Conservation (phyloP, 2,329 filamentous ascomycete genomes). For the Fusarium tanahbumbuense region DNA sequence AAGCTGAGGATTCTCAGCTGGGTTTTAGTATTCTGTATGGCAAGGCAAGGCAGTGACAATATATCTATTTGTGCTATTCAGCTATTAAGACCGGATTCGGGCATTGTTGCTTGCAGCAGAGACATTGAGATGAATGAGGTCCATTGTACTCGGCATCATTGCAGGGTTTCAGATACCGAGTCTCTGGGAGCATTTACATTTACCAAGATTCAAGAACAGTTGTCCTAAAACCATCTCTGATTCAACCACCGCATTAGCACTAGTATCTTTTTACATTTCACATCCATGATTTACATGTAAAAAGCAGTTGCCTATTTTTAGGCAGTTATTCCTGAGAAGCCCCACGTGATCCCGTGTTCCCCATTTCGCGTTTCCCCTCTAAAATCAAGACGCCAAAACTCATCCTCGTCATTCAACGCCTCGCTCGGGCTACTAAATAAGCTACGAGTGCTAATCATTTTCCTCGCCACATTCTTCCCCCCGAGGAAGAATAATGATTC, state of each 20-base stretch:
- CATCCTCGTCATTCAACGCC: constrained; percentile 10
- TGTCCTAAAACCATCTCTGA: background rate
- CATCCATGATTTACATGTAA: background rate
- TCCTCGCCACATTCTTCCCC: constrained; percentile 6
- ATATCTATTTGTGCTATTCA: background rate
- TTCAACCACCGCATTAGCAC: constrained; percentile 2
- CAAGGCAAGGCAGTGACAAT: background rate
- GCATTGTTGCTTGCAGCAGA: constrained; percentile 22
- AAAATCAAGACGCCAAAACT: constrained; percentile 11
- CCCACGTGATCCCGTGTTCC: constrained; percentile 45
- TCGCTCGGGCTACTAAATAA: constrained; percentile 9
- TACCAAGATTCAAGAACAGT: background rate
- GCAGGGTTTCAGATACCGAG: background rate
- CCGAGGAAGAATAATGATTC: constrained; percentile 39
- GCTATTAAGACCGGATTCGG: background rate
- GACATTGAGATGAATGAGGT: constrained; percentile 2
- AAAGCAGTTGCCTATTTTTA: background rate
- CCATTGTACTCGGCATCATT: background rate
- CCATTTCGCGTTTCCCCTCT: constrained; percentile 29
- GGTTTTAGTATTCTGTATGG: background rate
- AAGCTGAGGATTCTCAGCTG: background rate
- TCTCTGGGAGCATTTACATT: background rate
- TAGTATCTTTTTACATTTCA: background rate
- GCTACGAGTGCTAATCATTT: constrained; percentile 6
- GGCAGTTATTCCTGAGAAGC: constrained; percentile 1